These are phyloP conservation scores for Tuber melanosporum DNA, from an alignment of 495 filamentous ascomycete genomes.

Conservation along the genomic window DNA sequence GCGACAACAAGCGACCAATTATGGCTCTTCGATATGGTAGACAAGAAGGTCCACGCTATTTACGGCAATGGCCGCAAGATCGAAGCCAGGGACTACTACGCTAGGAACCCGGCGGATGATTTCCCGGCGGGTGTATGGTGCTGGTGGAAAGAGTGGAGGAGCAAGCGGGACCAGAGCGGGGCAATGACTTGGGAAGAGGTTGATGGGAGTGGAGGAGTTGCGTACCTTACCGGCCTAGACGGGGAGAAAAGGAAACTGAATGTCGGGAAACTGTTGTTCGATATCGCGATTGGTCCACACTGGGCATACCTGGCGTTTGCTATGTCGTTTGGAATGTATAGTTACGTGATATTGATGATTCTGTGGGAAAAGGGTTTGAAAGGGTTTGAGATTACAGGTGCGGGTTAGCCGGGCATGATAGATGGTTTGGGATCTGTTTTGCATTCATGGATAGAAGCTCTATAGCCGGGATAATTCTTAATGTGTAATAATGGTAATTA, in stretches of 20 bases:
- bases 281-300: background rate
- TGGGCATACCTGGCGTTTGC: background rate
- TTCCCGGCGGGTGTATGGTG: slow-evolving; percentile 42
- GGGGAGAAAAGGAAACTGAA: slow-evolving; percentile 8
- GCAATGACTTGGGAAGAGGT: slow-evolving; percentile 34
- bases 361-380: background rate
- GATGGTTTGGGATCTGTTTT: background rate
- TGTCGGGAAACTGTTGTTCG: background rate
- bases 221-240: slow-evolving; percentile 31
- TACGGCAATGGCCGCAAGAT: slow-evolving; percentile 41
- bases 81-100: slow-evolving; percentile 34
- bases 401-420: background rate
- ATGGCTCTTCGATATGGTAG: slow-evolving; percentile 42
- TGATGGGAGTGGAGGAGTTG: slow-evolving; percentile 28
- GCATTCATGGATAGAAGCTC: background rate
- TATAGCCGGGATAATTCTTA: background rate
- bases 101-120: slow-evolving; percentile 38
- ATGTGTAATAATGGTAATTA: background rate
- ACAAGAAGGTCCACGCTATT: slow-evolving; percentile 34
- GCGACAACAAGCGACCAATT: slow-evolving; percentile 42
- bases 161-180: slow-evolving; percentile 16
- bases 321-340: background rate
- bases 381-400: background rate
- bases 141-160: slow-evolving; percentile 40
- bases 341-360: background rate